Base-by-base conservation (phyloP, 2,329 filamentous ascomycete genomes). In the Aspergillus cejpii region DNA sequence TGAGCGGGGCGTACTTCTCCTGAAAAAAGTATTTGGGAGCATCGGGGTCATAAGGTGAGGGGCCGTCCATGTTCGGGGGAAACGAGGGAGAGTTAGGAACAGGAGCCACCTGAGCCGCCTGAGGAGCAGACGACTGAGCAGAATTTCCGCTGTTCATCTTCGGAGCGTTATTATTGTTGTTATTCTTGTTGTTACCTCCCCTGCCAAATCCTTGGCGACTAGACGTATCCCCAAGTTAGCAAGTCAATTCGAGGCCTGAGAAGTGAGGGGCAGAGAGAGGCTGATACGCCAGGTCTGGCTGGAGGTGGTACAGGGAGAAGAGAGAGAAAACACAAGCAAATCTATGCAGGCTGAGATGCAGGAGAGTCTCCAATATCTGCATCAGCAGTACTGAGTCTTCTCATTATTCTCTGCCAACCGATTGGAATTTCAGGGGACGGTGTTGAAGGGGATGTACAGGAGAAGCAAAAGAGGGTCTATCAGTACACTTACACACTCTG, bases 1-100 rank as follows among this genome's bases (percentile, higher is more conserved):
- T 94, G 61, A 94, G 82, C 63, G 84, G 86, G 43, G 85, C 83
- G 48, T 74, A 74, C 57, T 73, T 74, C 60, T 74, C 72, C 53
- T 72, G 69, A 52, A 74, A 72, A 54, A 74, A 75, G 55, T 72
- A 74, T 53, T 74, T 74, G 26, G 68, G 65, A n/a, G 65, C 59
- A 53, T 67, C 63, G 44, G 71, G 66, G 26, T 68, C 65, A 51
- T 68, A 68, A 29, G 51, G 54, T 43, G 57, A 53, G 50, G 62
- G 54, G 50, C 59, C 66, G 41, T 71, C 68, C 27, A 65, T 45
- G 37, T 56, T 66, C 37, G 67, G 67, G 6, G 64, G 58, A 28
- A 68, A 49, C 14, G 68, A 68, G n/a, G 65, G 63, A 8, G 69
- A 70, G 48, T 65, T 68, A 26, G 64, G 54, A 43, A 68, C 56